Evolutionary conservation across 495 filamentous ascomycete genomes (phyloP).

Genomic region (Tirmania nivea): DNA sequence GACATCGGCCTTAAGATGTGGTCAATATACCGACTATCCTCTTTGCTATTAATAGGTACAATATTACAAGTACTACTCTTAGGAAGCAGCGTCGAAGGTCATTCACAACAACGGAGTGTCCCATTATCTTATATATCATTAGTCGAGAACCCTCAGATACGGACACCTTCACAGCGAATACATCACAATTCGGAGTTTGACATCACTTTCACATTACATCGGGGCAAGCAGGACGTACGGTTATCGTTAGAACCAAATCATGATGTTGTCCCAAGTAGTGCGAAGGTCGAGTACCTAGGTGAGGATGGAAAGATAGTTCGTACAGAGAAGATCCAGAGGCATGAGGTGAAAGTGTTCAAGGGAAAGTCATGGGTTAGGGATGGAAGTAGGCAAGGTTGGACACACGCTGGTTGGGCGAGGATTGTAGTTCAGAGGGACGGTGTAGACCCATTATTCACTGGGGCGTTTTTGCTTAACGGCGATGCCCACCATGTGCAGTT

Average conservation of each 20-base stretch:
- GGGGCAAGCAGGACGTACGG: constrained; percentile 44
- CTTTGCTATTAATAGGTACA: neutral
- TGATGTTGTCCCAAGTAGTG: constrained; percentile 55
- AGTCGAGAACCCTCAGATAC: constrained; percentile 53
- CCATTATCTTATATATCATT: constrained; percentile 52
- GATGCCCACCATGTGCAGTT: constrained; percentile 81
- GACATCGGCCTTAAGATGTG: constrained; percentile 11
- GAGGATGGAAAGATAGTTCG: constrained; percentile 39
- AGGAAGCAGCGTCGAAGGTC: constrained; percentile 25
- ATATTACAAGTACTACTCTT: neutral
- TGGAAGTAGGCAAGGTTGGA: constrained; percentile 41
- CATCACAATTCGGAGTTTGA: constrained; percentile 64
- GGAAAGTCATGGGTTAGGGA: constrained; percentile 52
- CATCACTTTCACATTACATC: constrained; percentile 53
- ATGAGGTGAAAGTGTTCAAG: constrained; percentile 62
- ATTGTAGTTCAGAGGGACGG: constrained; percentile 61
- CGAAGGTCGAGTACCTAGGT: constrained; percentile 47
- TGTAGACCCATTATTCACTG: constrained; percentile 60
- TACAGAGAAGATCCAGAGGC: constrained; percentile 43
- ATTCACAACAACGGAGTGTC: constrained; percentile 50
- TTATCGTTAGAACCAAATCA: constrained; percentile 77
- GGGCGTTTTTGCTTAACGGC: constrained; percentile 57
- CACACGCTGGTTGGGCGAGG: constrained; percentile 65
- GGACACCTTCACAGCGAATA: constrained; percentile 57
- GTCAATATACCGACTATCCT: constrained; percentile 12